A percentile compares a stretch with the other conserved stretches of the same genome.
phyloP scores from a whole-genome alignment of 2,329 filamentous ascomycete genomes.

The Fusarium goolgardi region DNA sequence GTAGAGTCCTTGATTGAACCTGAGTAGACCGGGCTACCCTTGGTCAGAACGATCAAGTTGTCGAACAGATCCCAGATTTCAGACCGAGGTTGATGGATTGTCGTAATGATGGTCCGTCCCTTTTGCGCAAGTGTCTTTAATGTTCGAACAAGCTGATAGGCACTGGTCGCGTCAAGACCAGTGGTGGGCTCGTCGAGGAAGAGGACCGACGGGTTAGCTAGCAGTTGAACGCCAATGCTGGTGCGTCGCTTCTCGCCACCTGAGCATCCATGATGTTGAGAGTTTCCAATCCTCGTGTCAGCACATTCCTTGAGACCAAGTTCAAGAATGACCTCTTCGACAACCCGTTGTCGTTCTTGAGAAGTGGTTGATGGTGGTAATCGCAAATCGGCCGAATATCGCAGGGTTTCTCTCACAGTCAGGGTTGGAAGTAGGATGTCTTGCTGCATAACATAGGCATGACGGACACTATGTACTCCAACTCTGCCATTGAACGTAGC shows the following conservation, averaged over 20 bases:
- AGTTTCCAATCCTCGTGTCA: conserved; percentile 77
- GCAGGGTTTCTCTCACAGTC: conserved; percentile 80
- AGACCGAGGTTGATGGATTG: conserved; percentile 81
- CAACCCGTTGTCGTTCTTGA: conserved; percentile 69
- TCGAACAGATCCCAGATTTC: conserved; percentile 85
- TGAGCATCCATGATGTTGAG: conserved; percentile 78
- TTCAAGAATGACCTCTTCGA: conserved; percentile 82
- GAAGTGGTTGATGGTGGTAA: conserved; percentile 71
- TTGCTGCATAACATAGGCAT: conserved; percentile 81
- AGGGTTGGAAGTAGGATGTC: conserved; percentile 78
- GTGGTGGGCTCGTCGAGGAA: conserved; percentile 86
- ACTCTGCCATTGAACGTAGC: conserved; percentile 70
- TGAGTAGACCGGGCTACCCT: conserved; percentile 75
- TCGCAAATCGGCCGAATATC: conserved; percentile 77
- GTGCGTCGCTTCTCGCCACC: conserved; percentile 82
- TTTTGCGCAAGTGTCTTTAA: conserved; percentile 74
- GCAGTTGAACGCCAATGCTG: conserved; percentile 80
- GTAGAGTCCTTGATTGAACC: conserved; percentile 69
- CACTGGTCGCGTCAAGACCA: conserved; percentile 80
- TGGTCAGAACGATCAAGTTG: conserved; percentile 74
- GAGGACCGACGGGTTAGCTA: conserved; percentile 81
- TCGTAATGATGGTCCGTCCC: conserved; percentile 77
- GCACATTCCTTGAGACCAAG: conserved; percentile 82
- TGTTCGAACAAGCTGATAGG: conserved; percentile 77
- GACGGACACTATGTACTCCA: conserved; percentile 65